Percentiles rank a stretch among this genome's conserved stretches.
Conservation (phyloP, 2,329 filamentous ascomycete genomes). For the Colletotrichum coccodes region DNA sequence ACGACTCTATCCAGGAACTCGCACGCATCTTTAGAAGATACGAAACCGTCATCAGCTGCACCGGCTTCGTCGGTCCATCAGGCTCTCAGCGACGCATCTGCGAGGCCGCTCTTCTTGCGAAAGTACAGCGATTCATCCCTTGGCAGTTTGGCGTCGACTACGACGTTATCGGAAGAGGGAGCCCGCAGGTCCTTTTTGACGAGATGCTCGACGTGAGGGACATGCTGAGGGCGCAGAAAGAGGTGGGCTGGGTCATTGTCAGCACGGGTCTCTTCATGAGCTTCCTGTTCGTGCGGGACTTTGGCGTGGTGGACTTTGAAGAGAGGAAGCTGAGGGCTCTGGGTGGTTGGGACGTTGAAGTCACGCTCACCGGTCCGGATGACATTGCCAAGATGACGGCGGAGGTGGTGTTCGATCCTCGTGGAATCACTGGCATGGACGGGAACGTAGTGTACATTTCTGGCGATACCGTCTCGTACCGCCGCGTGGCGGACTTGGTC, state of each 20-base stretch:
- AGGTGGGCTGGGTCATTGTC: slow-evolving; percentile 70
- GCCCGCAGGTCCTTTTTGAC: slow-evolving; percentile 72
- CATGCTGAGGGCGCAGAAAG: slow-evolving; percentile 57
- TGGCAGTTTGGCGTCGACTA: slow-evolving; percentile 84
- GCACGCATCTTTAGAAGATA: slow-evolving; percentile 54
- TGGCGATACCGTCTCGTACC: slow-evolving; percentile 72
- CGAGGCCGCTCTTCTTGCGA: slow-evolving; percentile 62
- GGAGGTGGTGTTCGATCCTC: slow-evolving; percentile 60
- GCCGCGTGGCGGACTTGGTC: slow-evolving; percentile 61
- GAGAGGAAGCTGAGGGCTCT: slow-evolving; percentile 60
- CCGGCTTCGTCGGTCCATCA: slow-evolving; percentile 66
- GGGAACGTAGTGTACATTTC: slow-evolving; percentile 62
- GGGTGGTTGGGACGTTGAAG: slow-evolving; percentile 68
- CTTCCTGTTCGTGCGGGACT: slow-evolving; percentile 72
- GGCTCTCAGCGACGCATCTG: slow-evolving; percentile 69
- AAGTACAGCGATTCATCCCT: slow-evolving; percentile 66
- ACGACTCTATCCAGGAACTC: slow-evolving; percentile 48
- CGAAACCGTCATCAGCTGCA: slow-evolving; percentile 68
- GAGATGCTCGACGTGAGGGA: slow-evolving; percentile 71
- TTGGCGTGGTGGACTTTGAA: slow-evolving; percentile 68
- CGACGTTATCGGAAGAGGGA: slow-evolving; percentile 68
- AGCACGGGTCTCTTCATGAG: slow-evolving; percentile 78
- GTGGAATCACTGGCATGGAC: slow-evolving; percentile 41
- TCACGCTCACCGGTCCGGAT: slow-evolving; percentile 70
- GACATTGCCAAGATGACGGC: slow-evolving; percentile 73